Conservation (phyloP, 108 stramenopile species). For the Cyclotella sp. region DNA sequence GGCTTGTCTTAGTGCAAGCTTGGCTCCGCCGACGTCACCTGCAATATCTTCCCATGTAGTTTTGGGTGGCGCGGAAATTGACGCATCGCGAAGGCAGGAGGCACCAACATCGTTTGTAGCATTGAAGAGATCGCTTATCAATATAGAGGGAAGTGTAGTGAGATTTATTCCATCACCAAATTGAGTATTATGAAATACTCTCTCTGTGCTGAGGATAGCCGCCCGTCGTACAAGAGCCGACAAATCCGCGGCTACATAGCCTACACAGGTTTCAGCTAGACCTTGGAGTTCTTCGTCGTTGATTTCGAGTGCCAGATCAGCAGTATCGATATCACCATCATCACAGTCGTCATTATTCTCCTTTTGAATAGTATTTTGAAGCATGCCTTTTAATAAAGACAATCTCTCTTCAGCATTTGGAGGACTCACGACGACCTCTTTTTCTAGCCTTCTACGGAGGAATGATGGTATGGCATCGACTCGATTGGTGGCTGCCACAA, state of each 20-base stretch:
- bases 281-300: conserved; percentile 37
- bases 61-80: conserved; percentile 67
- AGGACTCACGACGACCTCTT: conserved; percentile 69
- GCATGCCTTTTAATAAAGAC: conserved; percentile 53
- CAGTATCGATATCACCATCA: too few relatives aligned
- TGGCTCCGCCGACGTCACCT: conserved; percentile 86
- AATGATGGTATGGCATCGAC: conserved; percentile 74
- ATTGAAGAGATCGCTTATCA: conserved; percentile 30
- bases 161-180: neutral
- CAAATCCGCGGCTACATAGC: conserved; percentile 86
- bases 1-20: conserved; percentile 75
- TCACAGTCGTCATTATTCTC: conserved; percentile 1
- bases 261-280: conserved; percentile 80
- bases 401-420: conserved; percentile 65
- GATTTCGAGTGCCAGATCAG: neutral
- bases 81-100: conserved; percentile 77
- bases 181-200: conserved; percentile 1
- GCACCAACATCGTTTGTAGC: conserved; percentile 57
- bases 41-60: conserved; percentile 85
- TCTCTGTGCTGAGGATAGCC: conserved; percentile 40
- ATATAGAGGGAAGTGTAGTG: neutral
- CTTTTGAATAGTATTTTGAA: neutral
- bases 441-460: conserved; percentile 76
- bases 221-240: conserved; percentile 72
- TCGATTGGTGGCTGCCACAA: conserved; percentile 85